Percentiles rank a stretch among this genome's conserved stretches.
Conservation (phyloP, 768 basidiomycete species). For the Fomitopsis serialis region DNA sequence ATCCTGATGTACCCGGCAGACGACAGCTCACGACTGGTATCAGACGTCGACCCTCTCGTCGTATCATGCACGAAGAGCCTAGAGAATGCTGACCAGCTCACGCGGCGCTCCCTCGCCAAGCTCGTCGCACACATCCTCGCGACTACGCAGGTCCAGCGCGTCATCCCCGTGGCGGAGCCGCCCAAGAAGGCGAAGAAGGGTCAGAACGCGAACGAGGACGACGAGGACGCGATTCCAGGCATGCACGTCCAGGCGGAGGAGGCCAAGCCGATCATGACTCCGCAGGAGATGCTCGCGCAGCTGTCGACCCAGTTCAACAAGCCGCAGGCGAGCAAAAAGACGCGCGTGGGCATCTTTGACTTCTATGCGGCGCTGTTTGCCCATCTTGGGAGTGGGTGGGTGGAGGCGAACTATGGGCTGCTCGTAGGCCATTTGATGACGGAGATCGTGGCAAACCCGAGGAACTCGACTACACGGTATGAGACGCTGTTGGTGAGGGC, state of each 20-base stretch:
- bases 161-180: slow-evolving; percentile 38
- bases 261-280: slow-evolving; percentile 61
- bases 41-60: slow-evolving; percentile 77
- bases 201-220: slow-evolving; percentile 41
- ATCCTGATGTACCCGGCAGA: slow-evolving; percentile 56
- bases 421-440: slow-evolving; percentile 74
- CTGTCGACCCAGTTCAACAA: slow-evolving; percentile 83
- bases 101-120: slow-evolving; percentile 73
- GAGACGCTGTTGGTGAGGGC: slow-evolving; percentile 71
- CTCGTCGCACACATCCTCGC: slow-evolving; percentile 83
- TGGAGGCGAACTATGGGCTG: slow-evolving; percentile 78
- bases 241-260: slow-evolving; percentile 42
- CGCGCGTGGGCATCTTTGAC: slow-evolving; percentile 83
- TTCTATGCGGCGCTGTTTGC: slow-evolving; percentile 78
- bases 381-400: slow-evolving; percentile 68
- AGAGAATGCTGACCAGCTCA: slow-evolving; percentile 79
- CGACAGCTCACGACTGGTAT: slow-evolving; percentile 47
- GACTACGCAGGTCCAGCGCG: slow-evolving; percentile 69
- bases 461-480: slow-evolving; percentile 54
- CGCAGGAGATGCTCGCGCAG: slow-evolving; percentile 76
- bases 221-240: slow-evolving; percentile 46
- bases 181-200: slow-evolving; percentile 57
- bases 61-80: slow-evolving; percentile 63
- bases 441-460: slow-evolving; percentile 64
- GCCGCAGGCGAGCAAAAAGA: slow-evolving; percentile 56